phyloP scores from a whole-genome alignment of 1,284 basidiomycete genomes.

The Ustilago trichophora region DNA sequence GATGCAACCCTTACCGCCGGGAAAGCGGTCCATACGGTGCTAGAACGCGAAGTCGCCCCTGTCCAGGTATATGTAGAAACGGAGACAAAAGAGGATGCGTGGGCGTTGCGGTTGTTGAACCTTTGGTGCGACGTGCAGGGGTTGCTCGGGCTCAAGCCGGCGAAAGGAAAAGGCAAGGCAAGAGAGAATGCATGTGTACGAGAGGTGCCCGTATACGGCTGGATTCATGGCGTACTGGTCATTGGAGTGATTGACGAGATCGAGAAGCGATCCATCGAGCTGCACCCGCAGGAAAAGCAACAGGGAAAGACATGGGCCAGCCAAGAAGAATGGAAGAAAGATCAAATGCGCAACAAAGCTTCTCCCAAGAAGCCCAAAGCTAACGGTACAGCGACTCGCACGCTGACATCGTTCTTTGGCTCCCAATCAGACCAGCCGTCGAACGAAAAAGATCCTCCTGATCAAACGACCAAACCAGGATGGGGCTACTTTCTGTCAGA shows the following conservation, averaged over 20 bases:
- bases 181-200: conserved; percentile 27
- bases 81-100: conserved; percentile 74
- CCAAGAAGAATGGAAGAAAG: conserved; percentile 54
- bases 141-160: conserved; percentile 8
- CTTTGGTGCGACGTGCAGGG: conserved; percentile 39
- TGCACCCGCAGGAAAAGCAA: neutral
- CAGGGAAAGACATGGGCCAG: conserved; percentile 33
- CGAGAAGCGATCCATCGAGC: conserved; percentile 6
- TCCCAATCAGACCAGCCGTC: neutral
- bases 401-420: conserved; percentile 23
- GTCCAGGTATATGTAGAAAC: conserved; percentile 70
- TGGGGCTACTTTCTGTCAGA: conserved; percentile 50
- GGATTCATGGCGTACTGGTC: conserved; percentile 51
- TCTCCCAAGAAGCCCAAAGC: conserved; percentile 20
- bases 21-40: conserved; percentile 76
- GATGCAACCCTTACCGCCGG: conserved; percentile 38
- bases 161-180: conserved; percentile 1
- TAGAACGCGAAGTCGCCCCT: conserved; percentile 79
- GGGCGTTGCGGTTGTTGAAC: conserved; percentile 74
- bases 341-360: conserved; percentile 17
- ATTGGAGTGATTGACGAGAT: conserved; percentile 63
- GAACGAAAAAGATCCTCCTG: too few relatives aligned
- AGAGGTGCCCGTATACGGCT: conserved; percentile 60
- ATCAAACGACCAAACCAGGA: neutral
- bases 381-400: neutral